Percentiles rank a stretch among this genome's conserved stretches.
Conservation (phyloP, 352 stramenopile species). For the Phytophthora boehmeriae region DNA sequence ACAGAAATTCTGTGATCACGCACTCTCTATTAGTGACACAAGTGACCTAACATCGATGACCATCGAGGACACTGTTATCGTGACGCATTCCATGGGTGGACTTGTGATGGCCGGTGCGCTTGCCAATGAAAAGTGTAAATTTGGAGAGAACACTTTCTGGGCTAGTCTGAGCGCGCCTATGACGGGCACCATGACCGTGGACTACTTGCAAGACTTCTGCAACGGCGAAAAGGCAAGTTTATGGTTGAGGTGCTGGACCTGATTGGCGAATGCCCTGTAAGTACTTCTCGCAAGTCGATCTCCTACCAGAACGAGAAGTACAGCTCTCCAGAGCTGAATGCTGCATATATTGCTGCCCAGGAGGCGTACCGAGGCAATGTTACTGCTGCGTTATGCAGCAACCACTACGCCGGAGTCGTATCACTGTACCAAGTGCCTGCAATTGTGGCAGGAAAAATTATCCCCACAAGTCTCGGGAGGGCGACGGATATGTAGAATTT, state of each 20-base stretch:
- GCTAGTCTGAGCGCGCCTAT: slow-evolving; percentile 14
- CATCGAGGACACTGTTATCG: slow-evolving; percentile 26
- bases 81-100: slow-evolving; percentile 32
- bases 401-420: slow-evolving; percentile 31
- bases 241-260: too few relatives aligned
- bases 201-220: slow-evolving; percentile 17
- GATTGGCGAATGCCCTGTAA: slow-evolving; percentile 22
- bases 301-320: slow-evolving; percentile 26
- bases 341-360: slow-evolving; percentile 25
- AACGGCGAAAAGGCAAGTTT: slow-evolving; percentile 3
- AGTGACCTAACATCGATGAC: slow-evolving; percentile 1
- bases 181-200: slow-evolving; percentile 12
- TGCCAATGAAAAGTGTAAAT: slow-evolving; percentile 32
- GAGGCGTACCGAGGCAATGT: slow-evolving; percentile 31
- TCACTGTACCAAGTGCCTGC: slow-evolving; percentile 21
- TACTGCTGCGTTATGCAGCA: slow-evolving; percentile 37
- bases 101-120: slow-evolving; percentile 22
- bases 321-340: slow-evolving; percentile 9
- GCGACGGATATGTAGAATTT: slow-evolving; percentile 38
- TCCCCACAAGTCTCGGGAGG: slow-evolving; percentile 32
- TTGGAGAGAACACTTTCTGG: slow-evolving; percentile 18
- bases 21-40: slow-evolving; percentile 10
- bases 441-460: slow-evolving; percentile 15
- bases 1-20: slow-evolving; percentile 17
- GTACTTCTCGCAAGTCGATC: slow-evolving; percentile 13